Evolutionary conservation across 2,329 filamentous ascomycete genomes (phyloP), one percentile per base, ranked within the genome.

Genomic region (Pseudogymnoascus sp.): DNA sequence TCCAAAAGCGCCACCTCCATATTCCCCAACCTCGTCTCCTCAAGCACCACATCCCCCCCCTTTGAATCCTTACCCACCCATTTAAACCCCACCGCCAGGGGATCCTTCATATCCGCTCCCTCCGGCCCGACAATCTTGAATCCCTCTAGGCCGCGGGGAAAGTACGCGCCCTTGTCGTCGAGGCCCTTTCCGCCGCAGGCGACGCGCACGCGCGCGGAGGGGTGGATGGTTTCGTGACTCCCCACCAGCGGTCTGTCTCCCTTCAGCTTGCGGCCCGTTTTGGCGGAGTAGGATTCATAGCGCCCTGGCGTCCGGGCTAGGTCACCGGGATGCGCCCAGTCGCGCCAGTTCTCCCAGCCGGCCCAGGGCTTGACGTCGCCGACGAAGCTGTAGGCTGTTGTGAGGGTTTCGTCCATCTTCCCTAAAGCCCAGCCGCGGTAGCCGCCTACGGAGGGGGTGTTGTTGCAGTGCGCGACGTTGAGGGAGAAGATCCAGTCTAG

Each of bases 221-320:
- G 68, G 60, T 74, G 67, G 62, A 78, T 68, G 14, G 69, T 67
- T 68, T 78, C 76, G 23, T 67, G 64, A 0, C 76, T 78, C 16
- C 70, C 68, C 1, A 72, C 63, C 19, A 79, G 66, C 5, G 72
- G n/a, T n/a, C n/a, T n/a, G n/a, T n/a, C n/a, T n/a, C n/a, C n/a
- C n/a, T n/a, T n/a, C n/a, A n/a, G n/a, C n/a, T n/a, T n/a, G n/a
- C n/a, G n/a, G n/a, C n/a, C 77, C 3, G 70, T 74, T 31, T 72
- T 70, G 51, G 73, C 71, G 65, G 75, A 72, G 11, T 74, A 69
- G 8, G 73, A 67, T 37, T 74, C 67, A 41, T 74, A 75, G 13
- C 71, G 64, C 0, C 76, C 76, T 0, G 77, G 77, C 1, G 68
- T 72, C 21, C 69, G 31, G 4, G 57, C 57, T 13, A 68, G 64